Evolutionary conservation across 352 stramenopile species (phyloP), one percentile per base, ranked within the genome.

Genomic region (Phytopythium cucurbitacearum): DNA sequence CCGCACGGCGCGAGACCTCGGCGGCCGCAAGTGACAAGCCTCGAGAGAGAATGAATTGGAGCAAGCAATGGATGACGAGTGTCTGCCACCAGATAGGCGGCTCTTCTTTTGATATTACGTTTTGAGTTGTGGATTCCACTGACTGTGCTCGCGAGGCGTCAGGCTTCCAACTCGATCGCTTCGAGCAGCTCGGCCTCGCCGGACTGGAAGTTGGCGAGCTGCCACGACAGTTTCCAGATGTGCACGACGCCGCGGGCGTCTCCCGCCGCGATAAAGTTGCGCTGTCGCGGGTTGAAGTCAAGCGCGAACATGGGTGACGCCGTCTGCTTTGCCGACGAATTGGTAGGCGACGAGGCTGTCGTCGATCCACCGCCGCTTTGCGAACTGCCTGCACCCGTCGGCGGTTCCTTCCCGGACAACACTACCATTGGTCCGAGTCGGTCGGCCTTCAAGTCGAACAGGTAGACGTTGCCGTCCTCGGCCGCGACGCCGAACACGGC

Each of bases 181-280:
- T 90, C 79, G 3, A 93, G 65, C 32, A 89, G 43, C 12, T 70
- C 71, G 0, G 65, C 51, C 68, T 95, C 84, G 7, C 69, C 76
- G 3, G 80, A 70, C 56, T 94, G 81, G 21, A 91, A 71, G 40
- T 89, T 94, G 3, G 80, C 76, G 6, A 96, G 73, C 34, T 86
- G 71, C 80, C 79, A 96, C 37, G 73, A 77, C 5, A 96, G 64
- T 40, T 94, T 94, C 80, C 85, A 93, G 32, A 95, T 80, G 52
- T 92, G 75, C 10, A 91, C 76, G 1, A 73, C 58, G 10, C 86
- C 84, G 1, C 51, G 49, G 12, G 72, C 72, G 51, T 94, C 80
- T 5, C 84, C 86, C 5, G 71, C 73, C 1, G 79, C 86, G 34
- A 95, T n/a, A 38, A 95, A 92, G 48, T 94, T 92, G 36, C 86